Percentiles rank a stretch among this genome's conserved stretches.
Evolutionary conservation across 2,329 filamentous ascomycete genomes (phyloP).

Genomic region (Cladosporium sp.): DNA sequence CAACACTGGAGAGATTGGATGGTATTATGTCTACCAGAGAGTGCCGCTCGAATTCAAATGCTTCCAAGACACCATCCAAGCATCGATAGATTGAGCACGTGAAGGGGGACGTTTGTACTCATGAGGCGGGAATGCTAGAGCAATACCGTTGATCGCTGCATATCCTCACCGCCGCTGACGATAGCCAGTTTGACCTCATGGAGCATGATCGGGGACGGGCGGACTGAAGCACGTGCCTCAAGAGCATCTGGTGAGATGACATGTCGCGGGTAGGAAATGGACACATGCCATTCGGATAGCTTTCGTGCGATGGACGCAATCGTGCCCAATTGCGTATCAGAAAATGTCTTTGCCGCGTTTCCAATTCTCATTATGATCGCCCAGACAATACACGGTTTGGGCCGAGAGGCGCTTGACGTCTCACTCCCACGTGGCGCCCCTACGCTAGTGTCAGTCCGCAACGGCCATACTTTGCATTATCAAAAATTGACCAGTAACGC

Average conservation of each 20-base stretch:
- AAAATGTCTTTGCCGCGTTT: conserved; percentile 1
- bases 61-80: background rate
- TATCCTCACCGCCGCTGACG: background rate
- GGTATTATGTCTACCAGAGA: background rate
- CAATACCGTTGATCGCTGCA: conserved; percentile 2
- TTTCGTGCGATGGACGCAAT: background rate
- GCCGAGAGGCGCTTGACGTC: background rate
- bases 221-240: background rate
- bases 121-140: background rate
- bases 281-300: background rate
- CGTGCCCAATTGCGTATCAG: background rate
- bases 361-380: background rate
- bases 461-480: background rate
- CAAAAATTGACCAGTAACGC: background rate
- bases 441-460: conserved; percentile 3
- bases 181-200: background rate
- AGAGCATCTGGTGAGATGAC: conserved; percentile 1
- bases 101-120: background rate
- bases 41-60: background rate
- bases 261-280: conserved; percentile 5
- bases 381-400: background rate
- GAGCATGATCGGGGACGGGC: background rate
- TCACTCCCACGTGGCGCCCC: conserved; percentile 2
- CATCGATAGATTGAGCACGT: conserved; percentile 1
- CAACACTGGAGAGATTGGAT: background rate